phyloP scores from a whole-genome alignment of 805 yeast species.

The Lipomyces yamadae region DNA sequence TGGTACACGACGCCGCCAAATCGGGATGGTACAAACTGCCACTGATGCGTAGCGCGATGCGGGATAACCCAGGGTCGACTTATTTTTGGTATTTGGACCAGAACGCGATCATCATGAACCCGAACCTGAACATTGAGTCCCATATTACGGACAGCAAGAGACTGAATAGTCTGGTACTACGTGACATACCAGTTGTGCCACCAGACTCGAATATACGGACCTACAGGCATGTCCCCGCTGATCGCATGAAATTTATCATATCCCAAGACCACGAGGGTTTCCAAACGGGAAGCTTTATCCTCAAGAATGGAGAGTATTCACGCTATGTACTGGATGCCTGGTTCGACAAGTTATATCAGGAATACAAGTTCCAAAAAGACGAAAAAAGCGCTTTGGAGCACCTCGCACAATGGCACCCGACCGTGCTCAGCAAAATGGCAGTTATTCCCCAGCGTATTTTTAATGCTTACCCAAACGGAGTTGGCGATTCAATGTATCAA shows the following conservation, averaged over 20 bases:
- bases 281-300: slow-evolving; percentile 71
- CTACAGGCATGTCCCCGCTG: slow-evolving; percentile 61
- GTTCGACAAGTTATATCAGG: slow-evolving; percentile 72
- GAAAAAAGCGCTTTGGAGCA: slow-evolving; percentile 65
- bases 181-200: slow-evolving; percentile 74
- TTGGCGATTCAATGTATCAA: slow-evolving; percentile 38
- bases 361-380: slow-evolving; percentile 64
- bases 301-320: slow-evolving; percentile 68
- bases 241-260: slow-evolving; percentile 60
- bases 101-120: slow-evolving; percentile 75
- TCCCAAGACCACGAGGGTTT: slow-evolving; percentile 72
- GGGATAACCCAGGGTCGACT: slow-evolving; percentile 88
- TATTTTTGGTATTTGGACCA: slow-evolving; percentile 87
- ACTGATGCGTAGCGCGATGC: slow-evolving; percentile 83
- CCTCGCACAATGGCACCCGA: slow-evolving; percentile 93
- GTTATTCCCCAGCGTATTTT: slow-evolving; percentile 68
- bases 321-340: slow-evolving; percentile 77
- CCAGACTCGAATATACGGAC: slow-evolving; percentile 72
- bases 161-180: slow-evolving; percentile 65
- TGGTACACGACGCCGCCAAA: slow-evolving; percentile 16
- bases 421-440: slow-evolving; percentile 70
- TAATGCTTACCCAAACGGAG: slow-evolving; percentile 46
- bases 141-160: slow-evolving; percentile 65
- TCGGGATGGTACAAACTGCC: slow-evolving; percentile 66
- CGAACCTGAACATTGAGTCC: slow-evolving; percentile 61